phyloP scores from a whole-genome alignment of 2,329 filamentous ascomycete genomes.

The Aspergillus alliaceus region DNA sequence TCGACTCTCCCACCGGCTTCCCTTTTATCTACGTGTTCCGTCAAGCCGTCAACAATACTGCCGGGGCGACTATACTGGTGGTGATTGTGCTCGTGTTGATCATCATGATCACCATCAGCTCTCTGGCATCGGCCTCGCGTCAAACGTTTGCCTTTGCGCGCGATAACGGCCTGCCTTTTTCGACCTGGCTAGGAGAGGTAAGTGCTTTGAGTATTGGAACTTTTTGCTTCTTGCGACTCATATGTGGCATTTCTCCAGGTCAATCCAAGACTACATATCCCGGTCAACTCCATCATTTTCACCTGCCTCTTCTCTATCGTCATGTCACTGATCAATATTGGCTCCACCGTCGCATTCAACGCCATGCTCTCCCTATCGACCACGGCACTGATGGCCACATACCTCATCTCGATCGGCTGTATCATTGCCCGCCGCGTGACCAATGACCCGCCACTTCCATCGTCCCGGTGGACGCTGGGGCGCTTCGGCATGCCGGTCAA shows the following conservation, averaged over 20 bases:
- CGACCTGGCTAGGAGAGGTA: slow-evolving; percentile 36
- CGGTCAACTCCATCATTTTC: slow-evolving; percentile 40
- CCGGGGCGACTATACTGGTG: slow-evolving; percentile 31
- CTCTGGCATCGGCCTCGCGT: slow-evolving; percentile 40
- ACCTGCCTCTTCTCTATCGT: slow-evolving; percentile 34
- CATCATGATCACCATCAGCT: slow-evolving; percentile 40
- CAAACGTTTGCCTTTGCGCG: slow-evolving; percentile 46
- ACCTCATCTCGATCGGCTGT: slow-evolving; percentile 50
- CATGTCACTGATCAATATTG: slow-evolving; percentile 53
- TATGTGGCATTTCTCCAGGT: slow-evolving; percentile 19
- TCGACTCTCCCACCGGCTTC: slow-evolving; percentile 43
- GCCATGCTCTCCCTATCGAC: slow-evolving; percentile 52
- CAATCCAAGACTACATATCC: slow-evolving; percentile 40
- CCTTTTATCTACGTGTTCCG: slow-evolving; percentile 51
- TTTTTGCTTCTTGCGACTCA: not conserved
- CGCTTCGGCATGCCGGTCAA: slow-evolving; percentile 47
- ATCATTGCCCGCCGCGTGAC: slow-evolving; percentile 46
- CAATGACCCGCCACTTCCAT: slow-evolving; percentile 36
- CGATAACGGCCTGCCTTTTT: slow-evolving; percentile 46
- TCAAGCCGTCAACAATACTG: slow-evolving; percentile 18
- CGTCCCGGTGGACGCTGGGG: slow-evolving; percentile 45
- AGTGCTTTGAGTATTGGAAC: not conserved
- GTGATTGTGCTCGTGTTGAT: slow-evolving; percentile 43
- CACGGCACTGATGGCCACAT: slow-evolving; percentile 50
- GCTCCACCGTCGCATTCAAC: slow-evolving; percentile 53